Percentiles rank a stretch among this genome's conserved stretches.
Evolutionary conservation across 2,329 filamentous ascomycete species (phyloP).

Genomic region (Fusarium foetens): DNA sequence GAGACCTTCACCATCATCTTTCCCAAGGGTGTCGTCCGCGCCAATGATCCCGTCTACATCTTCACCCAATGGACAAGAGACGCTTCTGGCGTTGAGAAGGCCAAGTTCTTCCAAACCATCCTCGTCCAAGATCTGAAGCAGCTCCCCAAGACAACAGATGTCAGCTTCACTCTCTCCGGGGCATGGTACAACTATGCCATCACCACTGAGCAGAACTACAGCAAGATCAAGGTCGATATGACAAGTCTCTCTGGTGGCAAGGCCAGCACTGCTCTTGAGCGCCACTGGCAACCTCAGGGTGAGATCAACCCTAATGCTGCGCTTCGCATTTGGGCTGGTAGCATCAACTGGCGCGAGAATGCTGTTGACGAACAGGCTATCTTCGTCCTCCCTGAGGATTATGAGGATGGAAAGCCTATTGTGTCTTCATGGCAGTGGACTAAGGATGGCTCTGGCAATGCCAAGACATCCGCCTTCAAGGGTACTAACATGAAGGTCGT

Average conservation of each 20-base stretch:
- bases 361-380: neutral
- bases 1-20: neutral
- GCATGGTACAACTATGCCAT: accelerated
- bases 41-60: accelerated
- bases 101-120: neutral
- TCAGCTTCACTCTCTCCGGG: accelerated
- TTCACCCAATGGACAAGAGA: neutral
- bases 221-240: neutral
- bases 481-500: neutral
- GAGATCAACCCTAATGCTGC: neutral
- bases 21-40: neutral
- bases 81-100: too few species aligned
- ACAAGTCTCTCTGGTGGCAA: accelerated
- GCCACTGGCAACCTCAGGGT: accelerated
- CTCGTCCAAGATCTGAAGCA: accelerated
- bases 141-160: accelerated
- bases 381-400: neutral
- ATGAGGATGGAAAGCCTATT: neutral
- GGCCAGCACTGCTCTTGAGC: neutral
- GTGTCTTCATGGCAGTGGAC: neutral
- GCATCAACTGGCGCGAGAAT: neutral
- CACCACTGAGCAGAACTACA: neutral
- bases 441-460: accelerated
- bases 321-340: neutral
- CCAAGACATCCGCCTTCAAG: accelerated